These are phyloP conservation scores for Thermothelomyces thermophilus DNA, from an alignment of 2,329 filamentous ascomycete genomes.

Conservation along the genomic window DNA sequence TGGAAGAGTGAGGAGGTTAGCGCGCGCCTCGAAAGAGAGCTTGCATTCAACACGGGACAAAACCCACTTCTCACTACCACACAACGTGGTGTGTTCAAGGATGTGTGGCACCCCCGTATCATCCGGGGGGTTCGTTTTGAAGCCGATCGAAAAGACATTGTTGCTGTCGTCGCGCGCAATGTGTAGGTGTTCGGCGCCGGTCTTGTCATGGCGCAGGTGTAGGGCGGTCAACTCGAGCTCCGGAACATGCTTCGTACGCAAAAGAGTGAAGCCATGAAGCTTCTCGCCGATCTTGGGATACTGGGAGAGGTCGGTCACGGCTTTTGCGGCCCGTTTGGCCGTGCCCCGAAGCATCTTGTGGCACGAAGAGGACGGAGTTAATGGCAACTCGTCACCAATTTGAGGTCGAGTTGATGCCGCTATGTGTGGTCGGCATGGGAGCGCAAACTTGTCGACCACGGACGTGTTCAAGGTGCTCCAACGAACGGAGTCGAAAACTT, in stretches of 20 bases:
- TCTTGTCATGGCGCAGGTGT: slow-evolving; percentile 88
- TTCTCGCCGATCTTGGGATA: slow-evolving; percentile 76
- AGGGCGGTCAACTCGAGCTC: slow-evolving; percentile 90
- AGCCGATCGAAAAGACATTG: slow-evolving; percentile 98
- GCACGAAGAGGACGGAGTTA: neutral
- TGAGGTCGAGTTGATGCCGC: neutral
- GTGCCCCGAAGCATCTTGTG: slow-evolving; percentile 22
- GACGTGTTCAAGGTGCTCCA: no score
- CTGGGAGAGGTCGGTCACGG: slow-evolving; percentile 68
- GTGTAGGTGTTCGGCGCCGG: slow-evolving; percentile 91
- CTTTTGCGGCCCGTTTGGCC: slow-evolving; percentile 44
- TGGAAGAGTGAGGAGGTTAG: slow-evolving; percentile 33
- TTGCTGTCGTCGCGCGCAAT: slow-evolving; percentile 93
- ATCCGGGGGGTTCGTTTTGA: slow-evolving; percentile 97
- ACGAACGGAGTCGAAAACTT: no score
- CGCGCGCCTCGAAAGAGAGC: neutral
- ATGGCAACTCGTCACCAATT: neutral
- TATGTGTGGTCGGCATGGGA: neutral
- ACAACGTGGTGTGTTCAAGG: slow-evolving; percentile 93
- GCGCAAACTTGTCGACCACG: neutral
- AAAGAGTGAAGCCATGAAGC: slow-evolving; percentile 87
- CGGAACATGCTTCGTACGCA: slow-evolving; percentile 83
- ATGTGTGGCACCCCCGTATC: slow-evolving; percentile 96
- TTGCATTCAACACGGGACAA: neutral
- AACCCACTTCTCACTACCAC: slow-evolving; percentile 80